These are phyloP conservation scores for Lachancea meyersii DNA, from an alignment of 805 yeast genomes.

Conservation along the genomic window DNA sequence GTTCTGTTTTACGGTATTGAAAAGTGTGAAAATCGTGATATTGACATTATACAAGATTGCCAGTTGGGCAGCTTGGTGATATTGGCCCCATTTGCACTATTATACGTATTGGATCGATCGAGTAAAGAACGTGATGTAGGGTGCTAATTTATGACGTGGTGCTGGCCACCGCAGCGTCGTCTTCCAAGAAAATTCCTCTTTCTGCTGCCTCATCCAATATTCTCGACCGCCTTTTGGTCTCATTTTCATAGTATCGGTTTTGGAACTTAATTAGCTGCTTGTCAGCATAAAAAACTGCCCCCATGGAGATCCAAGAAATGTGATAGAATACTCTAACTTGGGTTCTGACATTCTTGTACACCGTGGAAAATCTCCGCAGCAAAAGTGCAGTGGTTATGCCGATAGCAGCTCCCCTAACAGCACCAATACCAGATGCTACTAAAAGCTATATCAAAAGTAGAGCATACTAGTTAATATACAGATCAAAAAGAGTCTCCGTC, in stretches of 20 bases:
- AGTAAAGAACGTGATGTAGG: neutral
- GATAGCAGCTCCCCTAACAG: constrained; percentile 37
- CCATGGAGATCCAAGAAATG: constrained; percentile 38
- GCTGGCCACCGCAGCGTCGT: constrained; percentile 21
- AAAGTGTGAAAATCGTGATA: constrained; percentile 15
- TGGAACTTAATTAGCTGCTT: constrained; percentile 35
- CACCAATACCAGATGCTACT: constrained; percentile 37
- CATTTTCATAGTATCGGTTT: constrained; percentile 31
- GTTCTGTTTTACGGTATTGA: constrained; percentile 23
- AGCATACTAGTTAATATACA: constrained; percentile 1
- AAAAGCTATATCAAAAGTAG: constrained; percentile 23
- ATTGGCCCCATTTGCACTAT: neutral
- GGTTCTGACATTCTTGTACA: constrained; percentile 35
- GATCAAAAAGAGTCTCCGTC: neutral
- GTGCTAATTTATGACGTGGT: constrained; percentile 10
- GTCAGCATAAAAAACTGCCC: constrained; percentile 40
- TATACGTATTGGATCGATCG: neutral
- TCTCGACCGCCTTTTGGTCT: constrained; percentile 32
- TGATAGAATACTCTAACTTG: constrained; percentile 39
- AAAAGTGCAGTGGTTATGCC: constrained; percentile 33
- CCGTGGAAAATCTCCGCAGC: constrained; percentile 32
- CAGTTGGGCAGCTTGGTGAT: constrained; percentile 26
- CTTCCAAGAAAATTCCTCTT: constrained; percentile 39
- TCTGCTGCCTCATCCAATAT: constrained; percentile 42
- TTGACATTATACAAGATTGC: constrained; percentile 15